Conservation (phyloP, 2,329 filamentous ascomycete genomes). For the Calonectria fujianensis region DNA sequence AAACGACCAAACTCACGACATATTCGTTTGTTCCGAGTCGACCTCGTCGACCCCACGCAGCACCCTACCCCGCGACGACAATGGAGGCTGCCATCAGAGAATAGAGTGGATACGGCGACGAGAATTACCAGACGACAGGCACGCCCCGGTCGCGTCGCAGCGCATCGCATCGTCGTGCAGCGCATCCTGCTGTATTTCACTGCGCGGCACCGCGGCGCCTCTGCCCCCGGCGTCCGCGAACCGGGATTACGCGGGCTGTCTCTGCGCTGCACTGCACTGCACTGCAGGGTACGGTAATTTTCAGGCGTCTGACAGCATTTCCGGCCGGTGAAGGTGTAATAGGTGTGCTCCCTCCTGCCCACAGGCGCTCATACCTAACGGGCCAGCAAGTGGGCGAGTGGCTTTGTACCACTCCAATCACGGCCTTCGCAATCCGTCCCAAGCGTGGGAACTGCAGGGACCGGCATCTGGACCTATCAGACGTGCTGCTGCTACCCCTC, state of each 20-base stretch:
- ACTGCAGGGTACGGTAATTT: constrained; percentile 26
- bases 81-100: neutral
- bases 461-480: constrained; percentile 35
- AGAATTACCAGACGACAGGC: constrained; percentile 1
- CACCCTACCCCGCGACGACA: constrained; percentile 14
- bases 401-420: constrained; percentile 29
- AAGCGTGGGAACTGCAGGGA: constrained; percentile 39
- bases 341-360: constrained; percentile 13
- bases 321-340: constrained; percentile 23
- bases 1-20: neutral
- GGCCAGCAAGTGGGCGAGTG: constrained; percentile 16
- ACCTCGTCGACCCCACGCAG: constrained; percentile 10
- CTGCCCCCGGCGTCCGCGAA: constrained; percentile 21
- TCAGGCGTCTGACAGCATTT: constrained; percentile 35
- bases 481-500: neutral
- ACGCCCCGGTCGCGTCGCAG: constrained; percentile 11
- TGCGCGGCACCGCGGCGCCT: constrained; percentile 5
- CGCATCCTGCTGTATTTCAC: constrained; percentile 20
- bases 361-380: constrained; percentile 7
- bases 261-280: neutral
- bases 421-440: constrained; percentile 26
- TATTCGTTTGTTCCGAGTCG: constrained; percentile 6
- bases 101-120: constrained; percentile 5
- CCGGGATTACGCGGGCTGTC: constrained; percentile 25
- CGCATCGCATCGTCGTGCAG: constrained; percentile 13